Conservation (phyloP, 2,329 filamentous ascomycete genomes). For the Xylaria sp. region DNA sequence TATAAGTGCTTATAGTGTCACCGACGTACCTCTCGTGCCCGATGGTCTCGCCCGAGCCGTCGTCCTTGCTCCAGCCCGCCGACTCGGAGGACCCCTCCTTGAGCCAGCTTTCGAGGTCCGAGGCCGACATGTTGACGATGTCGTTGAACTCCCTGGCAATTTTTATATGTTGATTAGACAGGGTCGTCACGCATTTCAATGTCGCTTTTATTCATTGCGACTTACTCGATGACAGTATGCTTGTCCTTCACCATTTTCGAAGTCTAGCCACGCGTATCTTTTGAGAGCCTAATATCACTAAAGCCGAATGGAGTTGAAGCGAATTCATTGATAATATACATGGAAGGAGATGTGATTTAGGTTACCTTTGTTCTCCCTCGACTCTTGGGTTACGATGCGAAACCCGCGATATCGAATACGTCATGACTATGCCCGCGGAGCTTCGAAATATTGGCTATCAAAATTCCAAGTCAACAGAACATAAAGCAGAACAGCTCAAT, state of each 20-base stretch:
- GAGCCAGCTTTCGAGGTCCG: conserved; percentile 59
- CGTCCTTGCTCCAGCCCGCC: conserved; percentile 56
- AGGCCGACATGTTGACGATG: conserved; percentile 60
- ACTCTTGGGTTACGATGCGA: conserved; percentile 3
- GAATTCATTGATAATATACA: not conserved
- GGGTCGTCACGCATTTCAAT: not conserved
- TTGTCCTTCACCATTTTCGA: conserved; percentile 31
- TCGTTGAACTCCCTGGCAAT: conserved; percentile 58
- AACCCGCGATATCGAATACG: conserved; percentile 18
- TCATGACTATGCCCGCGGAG: conserved; percentile 19
- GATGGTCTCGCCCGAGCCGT: conserved; percentile 57
- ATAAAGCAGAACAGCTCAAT: no score
- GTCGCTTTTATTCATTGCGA: conserved; percentile 7
- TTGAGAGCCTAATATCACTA: not conserved
- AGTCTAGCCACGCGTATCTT: not conserved
- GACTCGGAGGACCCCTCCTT: conserved; percentile 51
- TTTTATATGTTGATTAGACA: not conserved
- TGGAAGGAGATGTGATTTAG: not conserved
- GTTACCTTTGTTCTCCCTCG: not conserved
- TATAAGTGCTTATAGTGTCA: no score
- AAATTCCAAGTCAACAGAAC: not conserved
- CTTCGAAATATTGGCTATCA: conserved; percentile 4
- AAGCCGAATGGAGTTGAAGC: not conserved
- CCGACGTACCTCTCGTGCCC: conserved; percentile 54
- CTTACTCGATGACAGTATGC: conserved; percentile 32